Percentiles rank a stretch among this genome's conserved stretches.
Evolutionary conservation across 1,284 basidiomycete genomes (phyloP).

Genomic region (Gomphus sp.): DNA sequence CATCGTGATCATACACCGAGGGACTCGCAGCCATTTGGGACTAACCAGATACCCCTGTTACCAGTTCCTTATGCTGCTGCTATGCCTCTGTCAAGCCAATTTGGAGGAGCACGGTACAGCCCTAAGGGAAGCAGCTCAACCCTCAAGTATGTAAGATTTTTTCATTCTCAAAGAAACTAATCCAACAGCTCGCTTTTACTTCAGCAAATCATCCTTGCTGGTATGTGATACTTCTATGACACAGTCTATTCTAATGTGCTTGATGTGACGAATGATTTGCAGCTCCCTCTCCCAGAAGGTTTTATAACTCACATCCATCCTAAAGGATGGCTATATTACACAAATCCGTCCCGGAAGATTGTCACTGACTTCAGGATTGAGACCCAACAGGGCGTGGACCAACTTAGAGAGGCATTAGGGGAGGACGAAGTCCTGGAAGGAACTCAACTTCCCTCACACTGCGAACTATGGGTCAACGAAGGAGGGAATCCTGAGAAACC

Average conservation of each 20-base stretch:
- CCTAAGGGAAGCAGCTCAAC: background rate
- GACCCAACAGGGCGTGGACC: conserved; percentile 20
- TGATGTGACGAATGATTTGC: background rate
- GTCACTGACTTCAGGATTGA: conserved; percentile 42
- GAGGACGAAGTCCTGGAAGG: conserved; percentile 10
- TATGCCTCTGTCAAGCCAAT: background rate
- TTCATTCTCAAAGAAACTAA: background rate
- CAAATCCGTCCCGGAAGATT: conserved; percentile 26
- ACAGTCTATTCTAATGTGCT: background rate
- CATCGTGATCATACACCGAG: background rate
- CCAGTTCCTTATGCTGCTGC: background rate
- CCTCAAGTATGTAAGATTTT: background rate
- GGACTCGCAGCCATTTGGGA: background rate
- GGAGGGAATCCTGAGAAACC: background rate
- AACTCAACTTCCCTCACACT: conserved; percentile 7
- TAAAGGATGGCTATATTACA: conserved; percentile 43
- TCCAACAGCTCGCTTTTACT: background rate
- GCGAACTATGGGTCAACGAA: conserved; percentile 12
- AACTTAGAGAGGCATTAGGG: conserved; percentile 15
- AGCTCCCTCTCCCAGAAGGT: conserved; percentile 8
- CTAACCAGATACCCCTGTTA: background rate
- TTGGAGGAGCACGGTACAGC: background rate
- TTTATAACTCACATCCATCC: conserved; percentile 24
- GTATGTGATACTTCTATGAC: background rate
- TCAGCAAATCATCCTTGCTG: background rate